phyloP scores from a whole-genome alignment of 1,139 yeast species.

The Kodamaea plutei region DNA sequence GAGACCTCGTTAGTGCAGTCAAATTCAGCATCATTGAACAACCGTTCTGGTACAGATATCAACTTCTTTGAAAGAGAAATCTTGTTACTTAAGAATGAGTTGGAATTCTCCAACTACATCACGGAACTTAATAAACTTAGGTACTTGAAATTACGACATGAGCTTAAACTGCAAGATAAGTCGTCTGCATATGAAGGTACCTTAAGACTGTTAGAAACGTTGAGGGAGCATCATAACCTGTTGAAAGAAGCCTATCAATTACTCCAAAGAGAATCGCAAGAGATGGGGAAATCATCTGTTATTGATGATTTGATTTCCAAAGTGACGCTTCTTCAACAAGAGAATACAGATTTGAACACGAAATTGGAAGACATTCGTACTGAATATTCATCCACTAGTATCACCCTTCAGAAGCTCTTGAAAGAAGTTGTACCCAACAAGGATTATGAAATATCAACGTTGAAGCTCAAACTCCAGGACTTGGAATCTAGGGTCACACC shows the following conservation, averaged over 20 bases:
- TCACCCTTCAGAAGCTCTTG: slow-evolving; percentile 20
- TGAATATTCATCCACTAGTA: slow-evolving; percentile 1
- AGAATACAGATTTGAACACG: slow-evolving; percentile 2
- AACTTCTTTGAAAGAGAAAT: slow-evolving; percentile 57
- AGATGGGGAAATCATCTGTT: neutral
- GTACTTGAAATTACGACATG: slow-evolving; percentile 26
- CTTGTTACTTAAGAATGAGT: slow-evolving; percentile 54
- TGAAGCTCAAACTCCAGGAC: slow-evolving; percentile 10
- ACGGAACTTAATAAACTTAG: slow-evolving; percentile 49
- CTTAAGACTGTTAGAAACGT: neutral
- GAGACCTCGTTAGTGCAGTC: no score
- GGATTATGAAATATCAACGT: slow-evolving; percentile 21
- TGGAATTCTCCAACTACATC: slow-evolving; percentile 57
- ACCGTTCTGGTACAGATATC: no score
- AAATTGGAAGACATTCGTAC: slow-evolving; percentile 2
- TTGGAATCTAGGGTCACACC: neutral
- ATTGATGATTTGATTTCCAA: neutral
- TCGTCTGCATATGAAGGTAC: neutral
- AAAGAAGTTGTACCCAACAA: slow-evolving; percentile 21
- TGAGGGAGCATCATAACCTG: neutral
- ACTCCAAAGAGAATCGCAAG: neutral
- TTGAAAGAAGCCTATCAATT: neutral
- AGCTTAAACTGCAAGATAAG: neutral
- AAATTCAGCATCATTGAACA: no score
- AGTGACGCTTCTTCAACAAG: slow-evolving; percentile 3